Evolutionary conservation across 345 rosid species (phyloP), one percentile per base, ranked within the genome.

Genomic region (Linum tenue): DNA sequence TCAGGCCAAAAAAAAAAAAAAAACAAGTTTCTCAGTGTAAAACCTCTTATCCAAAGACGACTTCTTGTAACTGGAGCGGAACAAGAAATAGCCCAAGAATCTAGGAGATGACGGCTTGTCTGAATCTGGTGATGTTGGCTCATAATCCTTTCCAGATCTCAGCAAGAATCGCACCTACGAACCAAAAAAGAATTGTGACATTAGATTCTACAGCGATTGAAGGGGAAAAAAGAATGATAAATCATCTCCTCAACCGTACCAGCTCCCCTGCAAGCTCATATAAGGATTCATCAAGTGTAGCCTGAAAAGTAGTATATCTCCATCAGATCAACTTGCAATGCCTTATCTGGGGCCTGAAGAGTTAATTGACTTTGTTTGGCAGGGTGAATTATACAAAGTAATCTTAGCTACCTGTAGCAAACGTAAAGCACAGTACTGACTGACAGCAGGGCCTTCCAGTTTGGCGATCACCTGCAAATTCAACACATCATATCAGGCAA

Each of bases 251-350:
- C 44, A 58, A 62, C 41, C 35, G 64, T 86, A 94, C 99, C 87
- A 94, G 85, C 82, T 94, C 99, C 71, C 99, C 99, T 65, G 96
- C 96, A 76, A 94, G 99, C 79, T 94, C 99, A 79, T 94, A 94
- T 65, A 94, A 77, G 55, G 95, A 90, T 71, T 94, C 99, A 31
- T 94, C 96, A 48, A 94, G 97, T 60, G 97, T 94, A 59, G 96
- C 97, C 97, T 94, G 91, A 77, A 38, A 72, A 63, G 70, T 75
- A 61, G 60, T 56, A 39, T 56, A 61, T 37, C 55, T 37, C 41
- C 67, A 69, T 75, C 63, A 77, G n/a, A 51, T 6, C 53, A 48
- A 6, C 53, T 48, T 12, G 0, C 14, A 9, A 48, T 48, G 14
- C 9, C 9, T 48, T 48, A 48, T 10, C 11, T 12, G 53, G 53